phyloP scores from a whole-genome alignment of 1,284 basidiomycete genomes.

The Butyriboletus pseudospeciosus region DNA sequence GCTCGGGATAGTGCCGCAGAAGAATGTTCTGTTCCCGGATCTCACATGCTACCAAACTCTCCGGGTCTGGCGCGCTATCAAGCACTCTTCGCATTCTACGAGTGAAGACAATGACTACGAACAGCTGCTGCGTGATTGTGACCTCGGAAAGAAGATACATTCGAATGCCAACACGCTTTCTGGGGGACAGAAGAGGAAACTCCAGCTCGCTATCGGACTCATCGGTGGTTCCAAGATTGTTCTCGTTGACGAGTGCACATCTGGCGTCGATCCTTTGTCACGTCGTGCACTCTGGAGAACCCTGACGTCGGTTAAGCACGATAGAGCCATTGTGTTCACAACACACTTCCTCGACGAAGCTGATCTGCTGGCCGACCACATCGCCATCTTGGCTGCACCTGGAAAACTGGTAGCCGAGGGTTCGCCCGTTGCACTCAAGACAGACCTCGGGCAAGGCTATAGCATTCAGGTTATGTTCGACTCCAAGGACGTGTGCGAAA shows the following conservation, averaged over 20 bases:
- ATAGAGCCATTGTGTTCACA: slow-evolving; percentile 63
- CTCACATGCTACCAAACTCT: slow-evolving; percentile 71
- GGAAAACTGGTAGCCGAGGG: slow-evolving; percentile 71
- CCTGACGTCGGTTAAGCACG: slow-evolving; percentile 60
- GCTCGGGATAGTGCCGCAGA: slow-evolving; percentile 76
- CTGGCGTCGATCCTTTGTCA: slow-evolving; percentile 76
- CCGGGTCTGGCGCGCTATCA: slow-evolving; percentile 68
- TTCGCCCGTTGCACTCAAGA: slow-evolving; percentile 69
- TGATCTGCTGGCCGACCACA: slow-evolving; percentile 70
- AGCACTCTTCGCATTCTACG: slow-evolving; percentile 50
- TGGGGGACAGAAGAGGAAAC: slow-evolving; percentile 79
- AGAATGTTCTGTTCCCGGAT: slow-evolving; percentile 78
- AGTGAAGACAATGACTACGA: slow-evolving; percentile 44
- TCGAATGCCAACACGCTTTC: slow-evolving; percentile 62
- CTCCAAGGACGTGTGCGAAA: slow-evolving; percentile 11
- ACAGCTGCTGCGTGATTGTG: slow-evolving; percentile 65
- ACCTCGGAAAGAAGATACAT: slow-evolving; percentile 63
- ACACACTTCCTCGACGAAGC: slow-evolving; percentile 81
- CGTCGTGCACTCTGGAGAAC: slow-evolving; percentile 74
- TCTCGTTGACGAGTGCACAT: slow-evolving; percentile 75
- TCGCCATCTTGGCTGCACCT: slow-evolving; percentile 71
- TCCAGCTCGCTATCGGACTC: slow-evolving; percentile 74
- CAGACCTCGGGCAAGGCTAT: slow-evolving; percentile 68
- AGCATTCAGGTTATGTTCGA: slow-evolving; percentile 52
- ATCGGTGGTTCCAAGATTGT: slow-evolving; percentile 72